Conservation (phyloP, 345 rosid genomes). For the Syzygium aromaticum region DNA sequence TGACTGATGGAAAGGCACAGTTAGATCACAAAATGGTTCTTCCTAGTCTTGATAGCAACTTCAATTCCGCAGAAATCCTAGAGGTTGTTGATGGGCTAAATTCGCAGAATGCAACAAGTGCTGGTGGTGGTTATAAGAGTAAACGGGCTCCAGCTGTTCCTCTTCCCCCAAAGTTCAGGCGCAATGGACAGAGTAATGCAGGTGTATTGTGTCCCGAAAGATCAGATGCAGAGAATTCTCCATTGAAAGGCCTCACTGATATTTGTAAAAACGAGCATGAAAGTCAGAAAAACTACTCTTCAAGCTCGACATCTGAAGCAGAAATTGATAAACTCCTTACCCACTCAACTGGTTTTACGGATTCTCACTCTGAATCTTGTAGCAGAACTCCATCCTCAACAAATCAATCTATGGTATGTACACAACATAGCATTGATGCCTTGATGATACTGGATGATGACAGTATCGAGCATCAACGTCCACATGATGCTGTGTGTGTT, state of each 20-base stretch:
- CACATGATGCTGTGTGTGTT: background rate
- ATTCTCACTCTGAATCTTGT: conserved; percentile 1
- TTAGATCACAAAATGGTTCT: conserved; percentile 6
- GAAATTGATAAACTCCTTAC: conserved; percentile 14
- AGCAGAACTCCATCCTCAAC: background rate
- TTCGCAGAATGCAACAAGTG: conserved; percentile 18
- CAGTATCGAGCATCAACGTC: background rate
- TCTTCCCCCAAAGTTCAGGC: conserved; percentile 12
- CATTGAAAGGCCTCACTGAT: conserved; percentile 3
- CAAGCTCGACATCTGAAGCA: conserved; percentile 12
- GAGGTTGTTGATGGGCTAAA: conserved; percentile 42
- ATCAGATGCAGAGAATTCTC: background rate
- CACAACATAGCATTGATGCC: background rate
- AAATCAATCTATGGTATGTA: background rate
- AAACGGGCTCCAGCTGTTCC: conserved; percentile 27
- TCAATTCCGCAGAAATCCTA: conserved; percentile 14
- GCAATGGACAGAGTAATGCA: conserved; percentile 6
- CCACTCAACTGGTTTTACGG: conserved; percentile 21
- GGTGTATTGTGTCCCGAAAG: background rate
- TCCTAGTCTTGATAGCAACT: conserved; percentile 1
- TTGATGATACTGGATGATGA: background rate
- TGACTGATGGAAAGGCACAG: conserved; percentile 1
- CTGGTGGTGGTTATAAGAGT: conserved; percentile 14
- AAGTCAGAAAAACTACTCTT: conserved; percentile 3
- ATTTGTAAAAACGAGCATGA: conserved; percentile 3